These are phyloP conservation scores for Exophiala aquamarina DNA, from an alignment of 2,329 filamentous ascomycete species.

Conservation along the genomic window DNA sequence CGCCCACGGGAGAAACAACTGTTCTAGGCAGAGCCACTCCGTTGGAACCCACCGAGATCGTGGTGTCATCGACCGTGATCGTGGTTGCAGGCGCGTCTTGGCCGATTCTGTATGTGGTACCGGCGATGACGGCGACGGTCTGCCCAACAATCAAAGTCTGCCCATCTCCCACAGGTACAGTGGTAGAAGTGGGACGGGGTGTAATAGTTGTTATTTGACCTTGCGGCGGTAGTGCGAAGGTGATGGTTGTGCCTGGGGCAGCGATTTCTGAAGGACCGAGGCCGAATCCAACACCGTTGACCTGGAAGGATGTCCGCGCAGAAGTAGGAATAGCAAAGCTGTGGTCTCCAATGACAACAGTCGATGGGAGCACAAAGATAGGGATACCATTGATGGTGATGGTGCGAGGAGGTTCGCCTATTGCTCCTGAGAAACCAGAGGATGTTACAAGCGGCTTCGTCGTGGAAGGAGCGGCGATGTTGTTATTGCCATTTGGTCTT, in stretches of 20 bases:
- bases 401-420: constrained; percentile 8
- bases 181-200: constrained; percentile 10
- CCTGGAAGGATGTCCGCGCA: constrained; percentile 15
- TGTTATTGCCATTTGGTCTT: constrained; percentile 5
- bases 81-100: constrained; percentile 24
- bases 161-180: constrained; percentile 16
- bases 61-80: constrained; percentile 26
- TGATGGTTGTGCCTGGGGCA: constrained; percentile 21
- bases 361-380: constrained; percentile 22
- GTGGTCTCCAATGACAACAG: constrained; percentile 24
- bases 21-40: constrained; percentile 29
- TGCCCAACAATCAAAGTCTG: constrained; percentile 27
- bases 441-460: constrained; percentile 17
- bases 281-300: constrained; percentile 21
- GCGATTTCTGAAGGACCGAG: constrained; percentile 22
- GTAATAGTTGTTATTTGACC: constrained; percentile 2
- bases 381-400: constrained; percentile 22
- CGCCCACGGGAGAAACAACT: constrained; percentile 14
- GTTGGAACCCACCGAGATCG: constrained; percentile 26
- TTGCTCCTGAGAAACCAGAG: constrained; percentile 1
- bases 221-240: constrained; percentile 9
- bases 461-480: constrained; percentile 11
- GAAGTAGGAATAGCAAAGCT: constrained; percentile 23
- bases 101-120: constrained; percentile 30
- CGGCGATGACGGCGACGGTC: constrained; percentile 29